phyloP scores from a whole-genome alignment of 2,329 filamentous ascomycete genomes.

The Microascus cirrosus region DNA sequence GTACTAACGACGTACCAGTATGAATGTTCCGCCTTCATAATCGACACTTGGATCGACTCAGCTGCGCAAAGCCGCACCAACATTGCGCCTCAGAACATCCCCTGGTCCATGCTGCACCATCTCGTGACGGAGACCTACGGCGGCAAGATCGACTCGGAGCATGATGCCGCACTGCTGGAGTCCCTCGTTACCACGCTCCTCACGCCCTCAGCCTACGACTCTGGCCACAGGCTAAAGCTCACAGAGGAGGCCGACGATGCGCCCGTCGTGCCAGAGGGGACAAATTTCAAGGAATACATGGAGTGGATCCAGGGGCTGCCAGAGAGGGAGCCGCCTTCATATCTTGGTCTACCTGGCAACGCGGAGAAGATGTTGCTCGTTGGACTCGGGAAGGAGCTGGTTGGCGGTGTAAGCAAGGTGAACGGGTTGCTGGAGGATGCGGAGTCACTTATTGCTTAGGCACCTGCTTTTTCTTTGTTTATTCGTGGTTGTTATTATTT shows the following conservation, averaged over 20 bases:
- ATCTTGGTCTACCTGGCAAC: constrained; percentile 85
- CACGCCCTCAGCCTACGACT: constrained; percentile 82
- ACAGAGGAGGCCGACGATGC: constrained; percentile 56
- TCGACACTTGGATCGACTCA: constrained; percentile 85
- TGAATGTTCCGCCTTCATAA: constrained; percentile 92
- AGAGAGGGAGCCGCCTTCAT: constrained; percentile 92
- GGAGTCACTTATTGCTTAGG: constrained; percentile 69
- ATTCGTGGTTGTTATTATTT: constrained; percentile 7
- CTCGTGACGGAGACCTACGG: constrained; percentile 92
- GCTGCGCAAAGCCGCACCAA: constrained; percentile 81
- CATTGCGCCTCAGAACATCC: constrained; percentile 84
- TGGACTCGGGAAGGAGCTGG: constrained; percentile 74
- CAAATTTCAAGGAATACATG: constrained; percentile 75
- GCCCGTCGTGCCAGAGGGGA: constrained; percentile 68
- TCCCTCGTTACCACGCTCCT: constrained; percentile 67
- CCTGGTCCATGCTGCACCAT: constrained; percentile 90
- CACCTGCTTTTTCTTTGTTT: constrained; percentile 20
- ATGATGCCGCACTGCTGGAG: constrained; percentile 65
- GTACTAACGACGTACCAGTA: constrained; percentile 45
- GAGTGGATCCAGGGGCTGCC: constrained; percentile 85
- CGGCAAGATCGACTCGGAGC: constrained; percentile 90
- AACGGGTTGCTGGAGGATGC: constrained; percentile 86
- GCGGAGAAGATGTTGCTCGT: constrained; percentile 92
- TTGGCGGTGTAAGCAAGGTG: constrained; percentile 74
- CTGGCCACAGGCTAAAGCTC: constrained; percentile 80